Conservation (phyloP, 2,329 filamentous ascomycete genomes). For the Botrytis deweyae region DNA sequence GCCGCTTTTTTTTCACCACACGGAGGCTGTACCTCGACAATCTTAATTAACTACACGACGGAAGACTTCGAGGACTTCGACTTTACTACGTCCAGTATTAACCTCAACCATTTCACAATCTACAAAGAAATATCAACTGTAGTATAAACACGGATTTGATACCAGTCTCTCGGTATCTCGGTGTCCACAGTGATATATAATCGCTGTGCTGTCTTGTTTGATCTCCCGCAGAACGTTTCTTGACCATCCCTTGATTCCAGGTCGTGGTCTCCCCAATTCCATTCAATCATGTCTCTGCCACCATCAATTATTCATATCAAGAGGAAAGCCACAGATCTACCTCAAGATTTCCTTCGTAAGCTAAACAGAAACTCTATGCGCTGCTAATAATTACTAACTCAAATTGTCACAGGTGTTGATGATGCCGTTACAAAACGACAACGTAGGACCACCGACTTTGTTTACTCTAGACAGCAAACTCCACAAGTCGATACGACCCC, state of each 20-base stretch:
- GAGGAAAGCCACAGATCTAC: conserved; percentile 39
- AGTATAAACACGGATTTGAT: background rate
- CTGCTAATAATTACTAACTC: background rate
- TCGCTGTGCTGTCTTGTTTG: background rate
- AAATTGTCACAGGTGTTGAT: conserved; percentile 33
- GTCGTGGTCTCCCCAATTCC: background rate
- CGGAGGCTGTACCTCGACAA: background rate
- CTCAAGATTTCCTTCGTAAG: conserved; percentile 40
- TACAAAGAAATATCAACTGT: background rate
- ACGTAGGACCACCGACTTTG: conserved; percentile 31
- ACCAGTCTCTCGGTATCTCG: no score
- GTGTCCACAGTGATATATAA: background rate
- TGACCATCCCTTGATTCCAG: background rate
- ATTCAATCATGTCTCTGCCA: conserved; percentile 36
- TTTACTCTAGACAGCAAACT: conserved; percentile 36
- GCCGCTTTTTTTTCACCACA: background rate
- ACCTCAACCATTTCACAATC: background rate
- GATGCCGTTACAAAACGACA: conserved; percentile 34
- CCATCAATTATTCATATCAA: conserved; percentile 39
- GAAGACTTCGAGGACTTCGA: background rate
- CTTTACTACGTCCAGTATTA: background rate
- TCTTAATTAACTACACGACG: background rate
- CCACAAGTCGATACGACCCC: conserved; percentile 7
- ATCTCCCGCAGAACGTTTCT: background rate
- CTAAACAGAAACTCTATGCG: background rate